Evolutionary conservation across 441 rosid genomes (phyloP).

Genomic region (Populus hybrid): DNA sequence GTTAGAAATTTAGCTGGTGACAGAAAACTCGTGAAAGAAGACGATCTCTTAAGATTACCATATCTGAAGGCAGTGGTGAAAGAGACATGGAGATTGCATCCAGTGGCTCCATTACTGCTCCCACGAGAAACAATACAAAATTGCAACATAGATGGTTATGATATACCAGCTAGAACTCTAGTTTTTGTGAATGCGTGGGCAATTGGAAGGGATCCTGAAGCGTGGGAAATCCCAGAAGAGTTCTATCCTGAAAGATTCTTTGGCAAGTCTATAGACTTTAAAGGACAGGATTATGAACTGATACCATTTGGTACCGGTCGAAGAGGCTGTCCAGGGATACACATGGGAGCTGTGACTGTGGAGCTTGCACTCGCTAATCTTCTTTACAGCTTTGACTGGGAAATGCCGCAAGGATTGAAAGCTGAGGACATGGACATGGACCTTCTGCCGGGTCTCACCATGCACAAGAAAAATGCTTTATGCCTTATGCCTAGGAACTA

Average conservation of each 20-base stretch:
- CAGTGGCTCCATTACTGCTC: conserved; percentile 19
- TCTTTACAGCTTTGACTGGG: conserved; percentile 25
- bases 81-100: conserved; percentile 30
- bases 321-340: conserved; percentile 28
- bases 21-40: conserved; percentile 16
- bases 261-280: neutral
- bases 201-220: conserved; percentile 16
- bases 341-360: conserved; percentile 1
- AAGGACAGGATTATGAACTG: conserved; percentile 20
- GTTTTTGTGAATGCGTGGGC: conserved; percentile 13
- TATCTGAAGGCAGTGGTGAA: conserved; percentile 24
- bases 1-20: conserved; percentile 8
- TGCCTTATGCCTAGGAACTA: conserved; percentile 12
- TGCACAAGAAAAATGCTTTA: conserved; percentile 41
- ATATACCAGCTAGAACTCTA: conserved; percentile 14
- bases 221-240: conserved; percentile 18
- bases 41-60: conserved; percentile 6
- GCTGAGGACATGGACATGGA: conserved; percentile 1
- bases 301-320: conserved; percentile 27
- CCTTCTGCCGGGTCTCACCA: conserved; percentile 20
- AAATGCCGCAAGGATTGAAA: conserved; percentile 22
- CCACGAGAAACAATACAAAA: conserved; percentile 19
- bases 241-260: conserved; percentile 27
- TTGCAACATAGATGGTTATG: conserved; percentile 17
- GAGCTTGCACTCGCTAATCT: conserved; percentile 29